Base-by-base conservation (phyloP, 805 yeast species). In the Vanderwaltozyma verrucispora region DNA sequence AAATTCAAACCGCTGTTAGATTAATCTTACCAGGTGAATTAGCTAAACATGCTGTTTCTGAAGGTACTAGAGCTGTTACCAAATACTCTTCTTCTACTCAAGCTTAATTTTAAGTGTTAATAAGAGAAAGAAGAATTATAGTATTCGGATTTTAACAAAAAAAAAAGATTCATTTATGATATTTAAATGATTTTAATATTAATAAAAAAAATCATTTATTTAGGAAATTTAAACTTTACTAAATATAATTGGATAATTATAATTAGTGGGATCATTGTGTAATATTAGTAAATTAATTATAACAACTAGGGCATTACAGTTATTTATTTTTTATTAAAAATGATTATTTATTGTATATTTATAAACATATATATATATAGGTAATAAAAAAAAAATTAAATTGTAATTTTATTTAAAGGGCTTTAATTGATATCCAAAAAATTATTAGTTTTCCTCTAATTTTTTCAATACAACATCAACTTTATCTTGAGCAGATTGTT, bases 1-100 rank as follows among this genome's bases (percentile, higher is more conserved):
- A 88, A 74, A 88, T 88, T 60, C 96, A 88, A 75, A 88, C 96
- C 56, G 96, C 97, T 54, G 96, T 88, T 52, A 85, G 96, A 78
- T 80, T 88, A 62, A 87, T 88, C 69, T 80, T 88, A 59, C 97
- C 97, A 55, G 96, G 96, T 78, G 96, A 88, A 75, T 77, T 88
- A 65, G 95, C 96, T 55, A 87, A 87, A 77, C 96, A 88, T 72
- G 96, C 96, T 61, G 95, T 87, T 57, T 82, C 95, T 58, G 97
- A 88, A 74, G 96, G 96, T 76, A 86, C 95, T 56, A 84, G 95
- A 78, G 94, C 96, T 66, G 95, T 86, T 59, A 84, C 95, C 68
- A 86, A 86, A 74, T 86, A 85, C 77, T 81, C 95, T 59, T 80
- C 95, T 61, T 61, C 69, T 36, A 58, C 66, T 50, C 61, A 57